A percentile compares a stretch with the other conserved stretches of the same genome.
These are phyloP conservation scores for Purshia tridentata DNA, from an alignment of 306 rosid genomes.

Conservation along the genomic window DNA sequence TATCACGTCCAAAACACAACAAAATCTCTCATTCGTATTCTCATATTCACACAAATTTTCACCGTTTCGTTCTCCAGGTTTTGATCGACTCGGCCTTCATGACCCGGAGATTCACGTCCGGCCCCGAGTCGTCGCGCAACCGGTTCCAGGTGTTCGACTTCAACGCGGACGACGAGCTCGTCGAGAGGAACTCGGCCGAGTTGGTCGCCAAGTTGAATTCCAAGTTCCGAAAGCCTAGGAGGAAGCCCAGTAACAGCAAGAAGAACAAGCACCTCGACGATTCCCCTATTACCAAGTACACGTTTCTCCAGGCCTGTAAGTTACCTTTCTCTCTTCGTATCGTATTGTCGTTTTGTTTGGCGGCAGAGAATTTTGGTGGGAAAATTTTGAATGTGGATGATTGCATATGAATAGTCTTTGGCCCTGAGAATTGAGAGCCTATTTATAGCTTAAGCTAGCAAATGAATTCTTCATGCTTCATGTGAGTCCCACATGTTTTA, in stretches of 20 bases:
- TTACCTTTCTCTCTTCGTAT: not conserved
- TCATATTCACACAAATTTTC: not conserved
- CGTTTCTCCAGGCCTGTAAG: constrained; percentile 52
- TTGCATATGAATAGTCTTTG: no score
- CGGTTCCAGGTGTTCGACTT: constrained; percentile 59
- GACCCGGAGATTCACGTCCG: not conserved
- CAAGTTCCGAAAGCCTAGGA: constrained; percentile 37
- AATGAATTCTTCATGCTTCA: no score
- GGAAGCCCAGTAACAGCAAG: not conserved
- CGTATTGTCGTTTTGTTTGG: no score
- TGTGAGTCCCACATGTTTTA: no score
- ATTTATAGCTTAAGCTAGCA: no score
- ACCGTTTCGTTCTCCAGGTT: constrained; percentile 4
- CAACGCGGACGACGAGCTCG: constrained; percentile 32
- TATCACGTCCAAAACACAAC: no score
- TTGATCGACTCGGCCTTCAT: constrained; percentile 36
- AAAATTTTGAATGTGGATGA: no score
- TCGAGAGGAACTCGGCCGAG: constrained; percentile 25
- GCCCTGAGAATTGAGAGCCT: no score
- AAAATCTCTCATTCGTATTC: no score
- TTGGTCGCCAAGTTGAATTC: not conserved
- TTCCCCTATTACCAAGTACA: constrained; percentile 47
- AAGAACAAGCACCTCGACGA: constrained; percentile 13
- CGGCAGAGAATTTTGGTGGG: no score
- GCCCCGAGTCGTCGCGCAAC: constrained; percentile 23